These are phyloP conservation scores for Aspergillus terreus DNA, from an alignment of 2,329 filamentous ascomycete genomes.

Conservation along the genomic window DNA sequence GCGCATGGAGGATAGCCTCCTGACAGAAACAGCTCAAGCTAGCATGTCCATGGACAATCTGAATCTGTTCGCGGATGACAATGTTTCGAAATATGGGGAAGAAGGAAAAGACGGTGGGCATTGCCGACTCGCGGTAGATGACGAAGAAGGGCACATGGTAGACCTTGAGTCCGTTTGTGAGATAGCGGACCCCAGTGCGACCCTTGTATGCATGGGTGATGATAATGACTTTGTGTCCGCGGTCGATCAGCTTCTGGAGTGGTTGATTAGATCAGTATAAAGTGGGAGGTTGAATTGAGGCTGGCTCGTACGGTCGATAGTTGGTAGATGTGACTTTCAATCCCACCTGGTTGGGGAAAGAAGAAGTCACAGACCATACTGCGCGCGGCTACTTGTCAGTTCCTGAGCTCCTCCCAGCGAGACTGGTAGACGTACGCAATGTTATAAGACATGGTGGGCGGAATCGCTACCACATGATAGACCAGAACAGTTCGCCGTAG, in stretches of 20 bases:
- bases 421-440: conserved; percentile 54
- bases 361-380: conserved; percentile 99
- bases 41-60: conserved; percentile 97
- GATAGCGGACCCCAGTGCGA: conserved; percentile 85
- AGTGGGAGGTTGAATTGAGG: conserved; percentile 55
- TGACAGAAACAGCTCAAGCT: conserved; percentile 91
- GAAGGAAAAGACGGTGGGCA: conserved; percentile 97
- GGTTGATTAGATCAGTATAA: conserved; percentile 7
- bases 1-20: conserved; percentile 88
- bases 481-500: not conserved
- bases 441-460: conserved; percentile 60
- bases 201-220: conserved; percentile 94
- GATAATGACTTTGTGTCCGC: conserved; percentile 95
- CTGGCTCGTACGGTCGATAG: conserved; percentile 61
- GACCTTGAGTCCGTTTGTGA: conserved; percentile 97
- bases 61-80: conserved; percentile 85
- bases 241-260: conserved; percentile 80
- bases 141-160: conserved; percentile 96
- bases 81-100: conserved; percentile 98
- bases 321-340: conserved; percentile 98
- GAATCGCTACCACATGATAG: conserved; percentile 4
- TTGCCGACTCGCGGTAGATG: conserved; percentile 88
- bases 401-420: not conserved
- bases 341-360: conserved; percentile 93
- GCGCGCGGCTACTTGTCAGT: conserved; percentile 17